These are phyloP conservation scores for Anacardium occidentale DNA, from an alignment of 345 rosid genomes.

Conservation along the genomic window DNA sequence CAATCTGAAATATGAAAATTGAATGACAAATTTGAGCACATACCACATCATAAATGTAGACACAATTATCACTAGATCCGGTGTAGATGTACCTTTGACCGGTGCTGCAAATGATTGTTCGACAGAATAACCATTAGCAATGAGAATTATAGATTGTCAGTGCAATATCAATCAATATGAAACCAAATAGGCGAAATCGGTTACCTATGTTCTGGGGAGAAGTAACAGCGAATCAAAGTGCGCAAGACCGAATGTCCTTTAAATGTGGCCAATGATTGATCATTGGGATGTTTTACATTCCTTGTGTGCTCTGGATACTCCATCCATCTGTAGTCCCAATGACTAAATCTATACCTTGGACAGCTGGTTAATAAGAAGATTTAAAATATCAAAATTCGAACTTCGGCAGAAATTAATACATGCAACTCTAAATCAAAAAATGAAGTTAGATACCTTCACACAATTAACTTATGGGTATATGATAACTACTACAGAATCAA, in stretches of 20 bases:
- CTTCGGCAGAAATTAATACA: not conserved
- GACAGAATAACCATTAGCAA: conserved; percentile 6
- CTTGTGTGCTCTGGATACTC: conserved; percentile 45
- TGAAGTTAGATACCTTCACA: too few relatives aligned
- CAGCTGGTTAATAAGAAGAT: conserved; percentile 29
- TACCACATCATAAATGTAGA: conserved; percentile 67
- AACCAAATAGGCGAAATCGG: not conserved
- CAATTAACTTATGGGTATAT: too few relatives aligned
- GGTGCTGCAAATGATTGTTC: conserved; percentile 48
- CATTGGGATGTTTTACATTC: conserved; percentile 47
- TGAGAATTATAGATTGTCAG: not conserved
- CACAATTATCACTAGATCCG: conserved; percentile 49
- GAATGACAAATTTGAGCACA: not conserved
- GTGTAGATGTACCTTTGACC: conserved; percentile 69
- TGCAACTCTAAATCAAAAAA: too few relatives aligned
- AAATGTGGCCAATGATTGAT: conserved; percentile 61
- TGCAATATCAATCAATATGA: not conserved
- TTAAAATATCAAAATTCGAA: not conserved
- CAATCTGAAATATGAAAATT: not conserved
- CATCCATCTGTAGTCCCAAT: conserved; percentile 68
- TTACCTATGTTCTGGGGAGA: conserved; percentile 52
- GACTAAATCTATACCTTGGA: conserved; percentile 26
- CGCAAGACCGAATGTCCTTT: conserved; percentile 59
- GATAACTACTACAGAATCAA: too few relatives aligned
- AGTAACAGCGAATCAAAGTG: conserved; percentile 20